Evolutionary conservation across 257 asterid genomes (phyloP), one percentile per base, ranked within the genome.

Genomic region (Datura wrightii): DNA sequence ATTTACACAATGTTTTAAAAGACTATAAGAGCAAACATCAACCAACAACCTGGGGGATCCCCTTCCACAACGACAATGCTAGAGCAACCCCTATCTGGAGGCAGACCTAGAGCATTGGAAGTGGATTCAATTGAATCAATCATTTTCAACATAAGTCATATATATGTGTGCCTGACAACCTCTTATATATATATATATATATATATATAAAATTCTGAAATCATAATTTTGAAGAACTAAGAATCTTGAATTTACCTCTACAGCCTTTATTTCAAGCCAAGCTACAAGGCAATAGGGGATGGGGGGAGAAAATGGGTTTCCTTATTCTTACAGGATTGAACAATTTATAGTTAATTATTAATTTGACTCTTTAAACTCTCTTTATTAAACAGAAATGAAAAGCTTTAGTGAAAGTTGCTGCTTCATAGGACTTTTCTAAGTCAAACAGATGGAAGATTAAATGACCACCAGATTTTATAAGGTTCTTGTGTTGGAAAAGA

Each of bases 11-110:
- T 63, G 42, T 63, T 63, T 10, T 63, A 31, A 63, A 31, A 63
- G 71, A 24, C 71, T 18, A 63, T 63, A 31, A 67, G 50, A 67
- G 76, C 24, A 67, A 67, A 50, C 48, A 5, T 67, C 76, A 37
- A 37, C 48, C 39, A 67, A 15, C 50, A 37, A 37, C 48, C 48
- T 14, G n/a, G n/a, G 24, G 62, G 46, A 66, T 66, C 24, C 48
- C 11, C 24, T 36, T 66, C 24, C 0, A 0, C 37, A 66, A 36
- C 5, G 36, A 66, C 48, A 60, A 19, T 60, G 16, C 69, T 60
- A 60, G 69, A 19, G 69, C 66, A 59, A 59, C 39, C 6, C 39
- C 39, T 60, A 10, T n/a, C n/a, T n/a, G n/a, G n/a, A n/a, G n/a
- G n/a, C n/a, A n/a, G n/a, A n/a, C n/a, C n/a, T n/a, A n/a, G n/a